These are phyloP conservation scores for Caryopteris hybrid DNA, from an alignment of 305 asterid genomes.

Conservation along the genomic window DNA sequence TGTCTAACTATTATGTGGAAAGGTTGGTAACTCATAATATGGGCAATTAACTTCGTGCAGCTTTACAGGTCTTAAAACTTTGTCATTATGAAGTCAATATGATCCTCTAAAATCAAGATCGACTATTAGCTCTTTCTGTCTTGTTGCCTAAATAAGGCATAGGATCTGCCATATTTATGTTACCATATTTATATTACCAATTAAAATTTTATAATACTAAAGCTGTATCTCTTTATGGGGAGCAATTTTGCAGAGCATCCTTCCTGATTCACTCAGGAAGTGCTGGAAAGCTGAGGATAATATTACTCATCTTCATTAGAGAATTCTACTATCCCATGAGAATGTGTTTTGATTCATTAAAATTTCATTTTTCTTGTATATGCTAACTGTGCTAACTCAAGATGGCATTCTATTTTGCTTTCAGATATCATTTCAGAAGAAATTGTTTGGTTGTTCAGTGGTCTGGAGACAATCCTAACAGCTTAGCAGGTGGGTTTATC, in stretches of 20 bases:
- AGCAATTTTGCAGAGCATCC: background rate
- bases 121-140: background rate
- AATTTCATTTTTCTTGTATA: background rate
- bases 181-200: background rate
- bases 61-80: background rate
- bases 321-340: background rate
- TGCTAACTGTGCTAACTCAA: background rate
- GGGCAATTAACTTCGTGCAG: background rate
- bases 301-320: background rate
- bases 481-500: slow-evolving; percentile 64
- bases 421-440: slow-evolving; percentile 69
- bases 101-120: background rate
- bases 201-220: background rate
- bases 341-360: background rate
- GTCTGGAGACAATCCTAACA: slow-evolving; percentile 96
- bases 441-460: slow-evolving; percentile 64
- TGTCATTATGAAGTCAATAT: background rate
- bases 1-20: slow-evolving; percentile 58
- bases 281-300: background rate
- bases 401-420: slow-evolving; percentile 8
- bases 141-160: background rate
- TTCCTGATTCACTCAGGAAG: background rate
- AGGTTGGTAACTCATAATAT: slow-evolving; percentile 33
- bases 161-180: no score
- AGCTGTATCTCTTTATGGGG: background rate